These are phyloP conservation scores for Xylariaceae sp. DNA, from an alignment of 2,329 filamentous ascomycete species.

Conservation along the genomic window DNA sequence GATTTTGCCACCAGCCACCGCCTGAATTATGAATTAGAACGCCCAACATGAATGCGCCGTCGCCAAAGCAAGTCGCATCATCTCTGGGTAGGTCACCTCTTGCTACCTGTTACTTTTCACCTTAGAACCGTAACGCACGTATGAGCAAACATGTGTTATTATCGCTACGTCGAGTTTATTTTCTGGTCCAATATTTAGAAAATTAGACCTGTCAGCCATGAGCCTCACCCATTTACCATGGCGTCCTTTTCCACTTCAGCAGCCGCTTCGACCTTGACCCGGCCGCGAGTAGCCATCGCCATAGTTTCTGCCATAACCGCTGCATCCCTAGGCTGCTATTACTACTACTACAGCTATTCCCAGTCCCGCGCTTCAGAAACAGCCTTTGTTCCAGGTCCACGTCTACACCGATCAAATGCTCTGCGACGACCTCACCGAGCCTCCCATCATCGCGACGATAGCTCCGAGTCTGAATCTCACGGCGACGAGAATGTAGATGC, in stretches of 20 bases:
- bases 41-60: no score
- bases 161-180: neutral
- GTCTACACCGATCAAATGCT: constrained; percentile 68
- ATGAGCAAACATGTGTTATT: neutral
- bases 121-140: no score
- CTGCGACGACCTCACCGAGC: constrained; percentile 55
- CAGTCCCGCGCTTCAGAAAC: constrained; percentile 31
- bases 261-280: constrained; percentile 57
- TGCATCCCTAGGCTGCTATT: constrained; percentile 60
- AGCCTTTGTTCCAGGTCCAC: constrained; percentile 33
- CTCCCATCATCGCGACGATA: constrained; percentile 39
- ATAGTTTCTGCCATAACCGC: constrained; percentile 59
- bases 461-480: constrained; percentile 45
- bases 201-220: constrained; percentile 30
- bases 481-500: constrained; percentile 49
- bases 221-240: constrained; percentile 42
- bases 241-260: constrained; percentile 47
- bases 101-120: no score
- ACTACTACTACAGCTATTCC: constrained; percentile 49
- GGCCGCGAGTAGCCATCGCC: constrained; percentile 58
- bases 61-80: no score
- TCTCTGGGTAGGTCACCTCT: no score
- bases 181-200: no score
- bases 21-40: no score
- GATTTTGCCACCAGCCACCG: no score